These are phyloP conservation scores for Lactifluus rugatus DNA, from an alignment of 768 basidiomycete species.

Conservation along the genomic window DNA sequence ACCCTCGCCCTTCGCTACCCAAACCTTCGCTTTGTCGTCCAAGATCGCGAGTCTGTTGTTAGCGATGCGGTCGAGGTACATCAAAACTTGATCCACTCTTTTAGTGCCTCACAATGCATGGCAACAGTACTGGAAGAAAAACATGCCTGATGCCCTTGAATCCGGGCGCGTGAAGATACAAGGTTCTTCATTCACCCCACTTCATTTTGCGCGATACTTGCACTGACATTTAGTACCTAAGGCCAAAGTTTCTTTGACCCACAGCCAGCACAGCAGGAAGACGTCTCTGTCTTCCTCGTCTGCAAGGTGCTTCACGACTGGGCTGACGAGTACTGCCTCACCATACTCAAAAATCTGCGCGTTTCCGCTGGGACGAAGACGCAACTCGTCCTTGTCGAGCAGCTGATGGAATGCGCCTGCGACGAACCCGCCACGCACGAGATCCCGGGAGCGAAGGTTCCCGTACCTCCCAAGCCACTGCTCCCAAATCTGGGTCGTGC, in stretches of 20 bases:
- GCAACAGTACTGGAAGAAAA: conserved; percentile 20
- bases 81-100: not conserved
- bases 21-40: conserved; percentile 24
- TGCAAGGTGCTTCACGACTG: conserved; percentile 27
- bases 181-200: conserved; percentile 13
- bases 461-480: conserved; percentile 21
- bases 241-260: conserved; percentile 24
- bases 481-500: conserved; percentile 22
- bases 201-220: not conserved
- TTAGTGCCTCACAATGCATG: not conserved
- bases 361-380: conserved; percentile 21
- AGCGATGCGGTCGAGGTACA: conserved; percentile 20
- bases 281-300: conserved; percentile 25
- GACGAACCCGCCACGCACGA: conserved; percentile 10
- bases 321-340: conserved; percentile 26
- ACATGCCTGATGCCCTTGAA: conserved; percentile 21
- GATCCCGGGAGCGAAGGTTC: conserved; percentile 14
- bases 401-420: conserved; percentile 22
- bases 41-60: conserved; percentile 26
- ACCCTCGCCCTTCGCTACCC: conserved; percentile 21
- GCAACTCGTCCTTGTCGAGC: conserved; percentile 24
- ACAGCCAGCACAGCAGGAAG: conserved; percentile 22
- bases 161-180: conserved; percentile 21
- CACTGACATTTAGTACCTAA: not conserved
- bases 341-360: conserved; percentile 23